These are phyloP conservation scores for Blastobotrys robertii DNA, from an alignment of 805 yeast species.

Conservation along the genomic window DNA sequence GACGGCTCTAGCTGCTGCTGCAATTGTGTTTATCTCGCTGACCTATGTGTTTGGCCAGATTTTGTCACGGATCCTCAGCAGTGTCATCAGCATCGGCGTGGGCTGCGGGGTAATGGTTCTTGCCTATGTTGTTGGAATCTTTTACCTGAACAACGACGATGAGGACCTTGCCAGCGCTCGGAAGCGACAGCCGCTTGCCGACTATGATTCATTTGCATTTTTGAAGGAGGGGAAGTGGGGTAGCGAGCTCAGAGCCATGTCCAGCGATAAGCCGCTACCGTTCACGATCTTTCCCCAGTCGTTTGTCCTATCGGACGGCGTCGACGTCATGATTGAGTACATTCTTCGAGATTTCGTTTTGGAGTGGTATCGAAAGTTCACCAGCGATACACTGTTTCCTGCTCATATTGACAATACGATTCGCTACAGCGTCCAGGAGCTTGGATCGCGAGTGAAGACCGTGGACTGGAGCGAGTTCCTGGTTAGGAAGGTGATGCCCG, in stretches of 20 bases:
- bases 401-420: slow-evolving; percentile 38
- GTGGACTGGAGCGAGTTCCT: slow-evolving; percentile 49
- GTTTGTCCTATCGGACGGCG: slow-evolving; percentile 41
- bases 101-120: no score
- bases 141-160: no score
- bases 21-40: no score
- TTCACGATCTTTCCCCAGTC: slow-evolving; percentile 32
- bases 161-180: not conserved
- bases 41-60: no score
- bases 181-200: not conserved
- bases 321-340: slow-evolving; percentile 41
- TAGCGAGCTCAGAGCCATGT: slow-evolving; percentile 1
- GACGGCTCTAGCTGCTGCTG: no score
- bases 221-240: slow-evolving; percentile 1
- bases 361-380: slow-evolving; percentile 47
- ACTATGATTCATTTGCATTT: slow-evolving; percentile 1
- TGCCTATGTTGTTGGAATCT: no score
- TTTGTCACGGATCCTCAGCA: no score
- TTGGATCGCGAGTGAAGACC: slow-evolving; percentile 34
- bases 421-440: slow-evolving; percentile 30
- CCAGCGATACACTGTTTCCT: slow-evolving; percentile 31
- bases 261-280: slow-evolving; percentile 6
- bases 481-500: slow-evolving; percentile 51
- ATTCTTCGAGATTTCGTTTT: slow-evolving; percentile 45
- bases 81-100: no score